Conservation (phyloP, 192 early-diverging fungal species). For the Irineochytrium annulatum region DNA sequence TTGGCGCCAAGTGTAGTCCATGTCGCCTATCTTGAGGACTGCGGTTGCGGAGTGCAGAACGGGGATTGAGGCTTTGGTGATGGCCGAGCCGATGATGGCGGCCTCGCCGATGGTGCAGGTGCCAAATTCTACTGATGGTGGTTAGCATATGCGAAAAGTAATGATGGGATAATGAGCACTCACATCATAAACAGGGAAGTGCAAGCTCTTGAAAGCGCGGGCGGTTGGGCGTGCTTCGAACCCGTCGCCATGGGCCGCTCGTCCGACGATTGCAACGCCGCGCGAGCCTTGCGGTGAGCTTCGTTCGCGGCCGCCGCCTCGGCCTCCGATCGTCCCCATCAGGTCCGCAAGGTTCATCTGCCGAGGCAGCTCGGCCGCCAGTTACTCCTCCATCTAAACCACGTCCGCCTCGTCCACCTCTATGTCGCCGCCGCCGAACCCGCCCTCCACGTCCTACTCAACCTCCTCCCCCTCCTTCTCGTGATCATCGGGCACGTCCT, state of each 20-base stretch:
- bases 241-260: constrained; percentile 85
- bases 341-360: constrained; percentile 90
- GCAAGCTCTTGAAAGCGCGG: constrained; percentile 95
- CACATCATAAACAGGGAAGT: constrained; percentile 90
- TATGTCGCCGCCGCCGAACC: too few relatives aligned
- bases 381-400: constrained; percentile 83
- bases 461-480: too few relatives aligned
- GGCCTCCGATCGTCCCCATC: constrained; percentile 62
- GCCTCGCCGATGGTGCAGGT: constrained; percentile 95
- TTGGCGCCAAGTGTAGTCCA: constrained; percentile 97
- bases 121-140: constrained; percentile 24
- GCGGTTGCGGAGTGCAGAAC: constrained; percentile 93
- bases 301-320: constrained; percentile 17
- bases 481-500: too few relatives aligned
- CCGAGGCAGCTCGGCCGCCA: constrained; percentile 76
- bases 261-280: constrained; percentile 58
- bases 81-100: constrained; percentile 86
- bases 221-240: constrained; percentile 92
- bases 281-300: constrained; percentile 13
- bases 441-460: too few relatives aligned
- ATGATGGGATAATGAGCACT: not conserved
- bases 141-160: not conserved
- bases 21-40: constrained; percentile 88
- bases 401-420: constrained; percentile 80
- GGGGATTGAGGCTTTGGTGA: constrained; percentile 91